Base-by-base conservation (phyloP, 345 rosid species). In the Gossypium thurberi region DNA sequence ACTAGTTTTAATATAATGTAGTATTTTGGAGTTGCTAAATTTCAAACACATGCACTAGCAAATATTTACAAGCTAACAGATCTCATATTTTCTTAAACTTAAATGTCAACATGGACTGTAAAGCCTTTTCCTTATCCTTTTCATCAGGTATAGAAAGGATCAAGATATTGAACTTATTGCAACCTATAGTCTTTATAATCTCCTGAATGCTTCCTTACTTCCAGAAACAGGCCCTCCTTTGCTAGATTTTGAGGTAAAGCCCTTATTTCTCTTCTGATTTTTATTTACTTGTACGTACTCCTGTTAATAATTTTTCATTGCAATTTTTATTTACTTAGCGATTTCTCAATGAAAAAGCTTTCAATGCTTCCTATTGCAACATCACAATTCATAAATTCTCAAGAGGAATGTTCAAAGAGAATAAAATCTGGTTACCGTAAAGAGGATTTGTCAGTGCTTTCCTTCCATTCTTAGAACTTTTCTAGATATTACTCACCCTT, bases 201-300 rank as follows among this genome's bases (percentile, higher is more conserved):
- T 94, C 74, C 81, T 94, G 78, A 81, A 80, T 80, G 92, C 93
- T 57, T 88, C 97, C 7, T 84, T 94, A 63, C 84, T 88, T 76
- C 88, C 97, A 74, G 98, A 94, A 76, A 83, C 90, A 70, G 95
- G 97, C 75, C 98, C 98, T 70, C 98, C 97, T 18, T 74, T 94
- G 88, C 94, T 94, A 80, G 98, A 94, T 73, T 92, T 94, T 82
- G 98, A 94, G 98, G 98, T 91, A 81, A 47, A 61, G 10, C 42
- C 13, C 9, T n/a, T 37, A 43, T 73, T 33, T 9, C 8, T 51
- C 46, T 25, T 50, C 20, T 71, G 6, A 33, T 33, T 60, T 40
- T 25, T 60, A 59, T 44, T 75, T 58, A 20, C 66, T 62, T 37
- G 37, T 61, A 21, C 52, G 6, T 40, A 26, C 18, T 44, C 18